A percentile compares a stretch with the other conserved stretches of the same genome.
Evolutionary conservation across 495 filamentous ascomycete species (phyloP).

Genomic region (Neurospora tetraspora): DNA sequence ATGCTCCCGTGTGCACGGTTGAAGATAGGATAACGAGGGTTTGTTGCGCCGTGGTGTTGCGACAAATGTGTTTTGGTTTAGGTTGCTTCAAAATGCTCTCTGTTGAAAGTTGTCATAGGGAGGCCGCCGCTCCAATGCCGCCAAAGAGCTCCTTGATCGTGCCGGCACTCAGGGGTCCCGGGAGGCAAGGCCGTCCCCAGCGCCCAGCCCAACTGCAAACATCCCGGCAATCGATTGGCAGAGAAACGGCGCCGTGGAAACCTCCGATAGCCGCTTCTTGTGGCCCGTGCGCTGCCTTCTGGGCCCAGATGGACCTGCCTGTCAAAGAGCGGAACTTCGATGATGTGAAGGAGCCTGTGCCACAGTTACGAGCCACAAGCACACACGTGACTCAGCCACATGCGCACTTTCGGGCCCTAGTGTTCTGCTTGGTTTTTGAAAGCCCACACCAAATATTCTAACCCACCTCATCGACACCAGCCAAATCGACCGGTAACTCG

Average conservation of each 20-base stretch:
- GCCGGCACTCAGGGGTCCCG: background rate
- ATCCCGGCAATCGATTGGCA: slow-evolving; percentile 9
- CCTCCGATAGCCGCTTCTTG: background rate
- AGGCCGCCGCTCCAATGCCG: background rate
- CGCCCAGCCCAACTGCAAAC: background rate
- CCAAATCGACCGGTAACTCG: slow-evolving; percentile 28
- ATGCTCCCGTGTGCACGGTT: background rate
- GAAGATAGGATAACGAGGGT: background rate
- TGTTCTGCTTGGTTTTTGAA: slow-evolving; percentile 16
- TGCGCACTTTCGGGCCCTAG: slow-evolving; percentile 15
- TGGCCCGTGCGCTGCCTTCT: background rate
- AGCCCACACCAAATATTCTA: slow-evolving; percentile 32
- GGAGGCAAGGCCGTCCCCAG: background rate
- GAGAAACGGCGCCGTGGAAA: slow-evolving; percentile 1
- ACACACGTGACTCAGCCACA: slow-evolving; percentile 26
- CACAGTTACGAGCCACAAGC: slow-evolving; percentile 11
- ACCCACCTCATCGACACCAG: slow-evolving; percentile 27
- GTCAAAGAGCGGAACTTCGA: background rate
- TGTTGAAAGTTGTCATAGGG: background rate
- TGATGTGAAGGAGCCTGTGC: background rate
- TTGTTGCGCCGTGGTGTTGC: background rate
- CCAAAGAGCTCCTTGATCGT: background rate
- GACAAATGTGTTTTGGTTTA: background rate
- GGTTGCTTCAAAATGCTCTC: background rate
- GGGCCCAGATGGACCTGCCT: background rate